Evolutionary conservation across 441 rosid genomes (phyloP), one percentile per base, ranked within the genome.

Genomic region (Omphalea diandra): DNA sequence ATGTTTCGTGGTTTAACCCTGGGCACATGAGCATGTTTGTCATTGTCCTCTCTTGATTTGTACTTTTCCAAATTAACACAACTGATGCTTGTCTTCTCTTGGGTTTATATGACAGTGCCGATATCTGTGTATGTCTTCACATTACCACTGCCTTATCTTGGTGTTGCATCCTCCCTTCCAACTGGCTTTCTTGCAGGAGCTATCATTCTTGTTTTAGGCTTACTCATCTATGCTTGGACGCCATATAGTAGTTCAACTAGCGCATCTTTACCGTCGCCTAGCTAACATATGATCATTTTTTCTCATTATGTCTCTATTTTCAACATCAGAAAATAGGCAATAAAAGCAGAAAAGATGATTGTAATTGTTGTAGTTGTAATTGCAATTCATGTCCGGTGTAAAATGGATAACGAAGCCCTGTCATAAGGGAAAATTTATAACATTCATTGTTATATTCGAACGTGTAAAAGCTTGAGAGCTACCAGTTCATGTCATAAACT

Each of bases 111-210:
- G 74, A 76, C 93, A 91, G 98, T 91, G 59, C 98, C 98, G 18
- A 85, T 93, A 77, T 74, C 96, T 0, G 85, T 94, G 49, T 94
- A 76, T 49, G 71, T 84, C 38, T 94, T 94, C 88, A 94, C 98
- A 12, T 79, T 94, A 69, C 98, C 96, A 0, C 73, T 94, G 67
- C 98, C 98, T 5, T 94, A 85, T 82, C 84, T 91, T 0, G 94
- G 94, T 0, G 87, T 83, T 0, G 90, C 96, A 11, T 91, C 98
- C 33, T 63, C 96, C 4, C 96, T 93, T 61, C 97, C 97, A 12
- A 68, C 83, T 0, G 96, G 96, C 26, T 94, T 94, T 36, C 89
- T 94, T 15, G 90, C 89, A 12, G 98, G 97, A 71, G 82, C 97
- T 60, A 66, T 88, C 27, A 57, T 94, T 41, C 96, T 94, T 29